Evolutionary conservation across 2,329 filamentous ascomycete genomes (phyloP).

Genomic region (Aspergillus quadrilineatus): DNA sequence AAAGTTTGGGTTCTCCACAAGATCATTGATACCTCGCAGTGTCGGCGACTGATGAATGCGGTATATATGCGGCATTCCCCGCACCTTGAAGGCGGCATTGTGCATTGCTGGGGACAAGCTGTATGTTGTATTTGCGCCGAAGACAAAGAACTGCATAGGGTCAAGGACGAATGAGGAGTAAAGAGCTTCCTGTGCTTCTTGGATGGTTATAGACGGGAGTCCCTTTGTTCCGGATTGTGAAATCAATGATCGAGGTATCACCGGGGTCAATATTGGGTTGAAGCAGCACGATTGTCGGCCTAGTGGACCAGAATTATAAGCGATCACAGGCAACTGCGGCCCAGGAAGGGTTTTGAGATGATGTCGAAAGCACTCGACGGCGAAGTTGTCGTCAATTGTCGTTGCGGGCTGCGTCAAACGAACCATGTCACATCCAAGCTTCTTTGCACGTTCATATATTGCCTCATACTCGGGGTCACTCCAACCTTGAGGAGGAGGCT

Average conservation of each 20-base stretch:
- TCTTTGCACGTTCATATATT: slow-evolving; percentile 59
- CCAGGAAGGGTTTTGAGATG: slow-evolving; percentile 47
- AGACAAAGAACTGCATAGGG: slow-evolving; percentile 69
- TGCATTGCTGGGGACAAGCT: slow-evolving; percentile 78
- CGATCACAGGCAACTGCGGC: slow-evolving; percentile 55
- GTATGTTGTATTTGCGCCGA: slow-evolving; percentile 70
- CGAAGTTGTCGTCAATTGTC: slow-evolving; percentile 62
- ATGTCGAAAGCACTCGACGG: slow-evolving; percentile 57
- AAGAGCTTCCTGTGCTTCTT: slow-evolving; percentile 63
- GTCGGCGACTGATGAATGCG: slow-evolving; percentile 62
- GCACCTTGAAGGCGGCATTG: slow-evolving; percentile 64
- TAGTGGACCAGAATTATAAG: slow-evolving; percentile 63
- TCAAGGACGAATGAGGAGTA: slow-evolving; percentile 67
- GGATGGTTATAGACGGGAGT: slow-evolving; percentile 57
- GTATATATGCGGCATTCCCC: slow-evolving; percentile 69
- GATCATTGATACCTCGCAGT: slow-evolving; percentile 61
- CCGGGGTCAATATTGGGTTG: slow-evolving; percentile 64
- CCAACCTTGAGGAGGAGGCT: slow-evolving; percentile 54
- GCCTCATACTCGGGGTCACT: slow-evolving; percentile 54
- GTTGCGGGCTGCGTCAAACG: slow-evolving; percentile 60
- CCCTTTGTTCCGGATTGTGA: slow-evolving; percentile 44
- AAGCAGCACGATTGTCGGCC: slow-evolving; percentile 66
- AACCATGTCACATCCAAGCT: slow-evolving; percentile 61
- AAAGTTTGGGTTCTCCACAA: slow-evolving; percentile 66
- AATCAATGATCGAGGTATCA: slow-evolving; percentile 53